phyloP scores from a whole-genome alignment of 495 filamentous ascomycete species.

The Penicillium chermesinum region DNA sequence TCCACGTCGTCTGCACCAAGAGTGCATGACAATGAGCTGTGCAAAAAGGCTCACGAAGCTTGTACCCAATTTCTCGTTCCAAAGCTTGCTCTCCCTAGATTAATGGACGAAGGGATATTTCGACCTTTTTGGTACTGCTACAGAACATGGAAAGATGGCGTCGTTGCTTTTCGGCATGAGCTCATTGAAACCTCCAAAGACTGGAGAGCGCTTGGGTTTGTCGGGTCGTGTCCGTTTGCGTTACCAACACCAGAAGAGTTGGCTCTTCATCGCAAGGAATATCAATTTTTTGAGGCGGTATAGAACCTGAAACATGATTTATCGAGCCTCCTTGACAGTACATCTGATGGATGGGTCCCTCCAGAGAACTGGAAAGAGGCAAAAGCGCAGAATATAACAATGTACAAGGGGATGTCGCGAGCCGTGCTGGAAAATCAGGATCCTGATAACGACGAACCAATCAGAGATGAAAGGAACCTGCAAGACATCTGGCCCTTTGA shows the following conservation, averaged over 20 bases:
- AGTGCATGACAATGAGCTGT: conserved; percentile 16
- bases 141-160: conserved; percentile 42
- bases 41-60: conserved; percentile 27
- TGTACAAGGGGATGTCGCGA: conserved; percentile 30
- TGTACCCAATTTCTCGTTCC: conserved; percentile 29
- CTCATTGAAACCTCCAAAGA: conserved; percentile 31
- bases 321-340: conserved; percentile 25
- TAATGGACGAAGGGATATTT: conserved; percentile 35
- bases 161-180: conserved; percentile 34
- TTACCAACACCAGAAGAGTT: conserved; percentile 28
- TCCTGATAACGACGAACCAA: conserved; percentile 27
- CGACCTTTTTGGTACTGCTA: conserved; percentile 40
- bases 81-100: conserved; percentile 27
- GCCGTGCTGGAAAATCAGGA: conserved; percentile 24
- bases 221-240: conserved; percentile 32
- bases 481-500: conserved; percentile 38
- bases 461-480: conserved; percentile 27
- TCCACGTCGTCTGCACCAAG: conserved; percentile 34
- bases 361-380: conserved; percentile 32
- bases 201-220: conserved; percentile 38
- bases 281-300: conserved; percentile 29
- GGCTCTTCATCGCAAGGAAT: conserved; percentile 30
- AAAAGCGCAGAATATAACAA: conserved; percentile 26
- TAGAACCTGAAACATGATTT: conserved; percentile 31
- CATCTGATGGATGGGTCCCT: conserved; percentile 38